Conservation (phyloP, 257 asterid genomes). For the Fraxinus pennsylvanica region DNA sequence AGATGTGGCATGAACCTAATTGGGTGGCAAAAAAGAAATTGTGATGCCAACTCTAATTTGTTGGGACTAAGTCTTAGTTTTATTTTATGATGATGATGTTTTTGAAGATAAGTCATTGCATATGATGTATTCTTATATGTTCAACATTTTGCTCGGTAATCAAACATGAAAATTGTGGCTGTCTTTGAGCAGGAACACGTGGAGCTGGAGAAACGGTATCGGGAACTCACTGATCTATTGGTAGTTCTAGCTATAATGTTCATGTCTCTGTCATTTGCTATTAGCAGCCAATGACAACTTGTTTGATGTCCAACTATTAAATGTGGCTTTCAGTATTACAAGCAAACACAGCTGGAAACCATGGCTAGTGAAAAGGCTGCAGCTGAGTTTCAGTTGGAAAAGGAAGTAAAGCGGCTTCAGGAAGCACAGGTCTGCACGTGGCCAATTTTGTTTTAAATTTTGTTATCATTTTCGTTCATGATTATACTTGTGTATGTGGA, state of each 20-base stretch:
- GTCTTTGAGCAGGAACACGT: slow-evolving; percentile 80
- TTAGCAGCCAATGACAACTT: slow-evolving; percentile 23
- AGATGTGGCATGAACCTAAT: background rate
- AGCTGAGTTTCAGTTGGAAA: slow-evolving; percentile 98
- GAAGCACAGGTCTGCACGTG: slow-evolving; percentile 73
- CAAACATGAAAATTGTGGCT: slow-evolving; percentile 20
- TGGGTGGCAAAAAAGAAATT: background rate
- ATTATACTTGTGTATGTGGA: slow-evolving; percentile 5
- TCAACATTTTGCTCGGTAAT: slow-evolving; percentile 17
- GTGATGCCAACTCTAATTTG: background rate
- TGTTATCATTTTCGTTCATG: background rate
- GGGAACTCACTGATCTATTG: slow-evolving; percentile 98
- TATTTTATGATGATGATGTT: background rate
- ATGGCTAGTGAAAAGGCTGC: slow-evolving; percentile 99
- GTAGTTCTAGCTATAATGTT: slow-evolving; percentile 41
- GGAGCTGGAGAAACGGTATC: slow-evolving; percentile 97
- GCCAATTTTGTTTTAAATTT: slow-evolving; percentile 23
- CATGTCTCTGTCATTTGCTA: slow-evolving; percentile 25
- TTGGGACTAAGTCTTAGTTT: background rate
- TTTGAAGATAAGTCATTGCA: slow-evolving; percentile 17
- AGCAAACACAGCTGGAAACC: slow-evolving; percentile 97
- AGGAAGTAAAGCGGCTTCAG: slow-evolving; percentile 80
- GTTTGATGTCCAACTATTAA: slow-evolving; percentile 29
- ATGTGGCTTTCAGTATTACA: slow-evolving; percentile 69
- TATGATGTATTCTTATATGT: slow-evolving; percentile 15